Conservation (phyloP, 257 asterid genomes). For the Capsicum pubescens region DNA sequence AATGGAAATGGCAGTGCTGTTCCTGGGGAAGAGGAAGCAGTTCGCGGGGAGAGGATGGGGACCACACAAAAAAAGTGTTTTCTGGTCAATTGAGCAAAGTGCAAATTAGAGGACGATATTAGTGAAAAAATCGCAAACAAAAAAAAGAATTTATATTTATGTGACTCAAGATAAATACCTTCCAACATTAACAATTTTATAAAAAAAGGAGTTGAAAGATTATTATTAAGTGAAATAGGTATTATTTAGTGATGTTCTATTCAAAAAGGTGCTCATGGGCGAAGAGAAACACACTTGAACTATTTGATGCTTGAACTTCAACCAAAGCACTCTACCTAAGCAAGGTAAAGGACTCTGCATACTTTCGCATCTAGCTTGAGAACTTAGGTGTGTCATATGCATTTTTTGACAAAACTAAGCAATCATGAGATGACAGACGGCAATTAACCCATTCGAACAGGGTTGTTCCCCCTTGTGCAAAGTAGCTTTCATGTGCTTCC, state of each 20-base stretch:
- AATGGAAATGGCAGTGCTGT: neutral
- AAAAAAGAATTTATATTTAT: neutral
- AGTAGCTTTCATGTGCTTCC: neutral
- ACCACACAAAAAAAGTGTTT: neutral
- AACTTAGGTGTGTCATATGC: neutral
- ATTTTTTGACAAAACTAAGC: neutral
- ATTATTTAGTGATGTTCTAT: neutral
- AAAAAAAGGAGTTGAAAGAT: neutral
- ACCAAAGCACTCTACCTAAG: neutral
- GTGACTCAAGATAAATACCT: conserved; percentile 10
- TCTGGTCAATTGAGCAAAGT: neutral
- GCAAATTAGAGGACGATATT: neutral
- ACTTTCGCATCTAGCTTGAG: neutral
- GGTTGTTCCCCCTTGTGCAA: neutral
- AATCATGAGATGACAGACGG: neutral
- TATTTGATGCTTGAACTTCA: neutral
- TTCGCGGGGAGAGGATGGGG: neutral
- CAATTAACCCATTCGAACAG: neutral
- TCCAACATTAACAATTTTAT: conserved; percentile 1
- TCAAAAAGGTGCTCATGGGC: neutral
- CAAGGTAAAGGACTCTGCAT: neutral
- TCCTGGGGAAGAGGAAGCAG: neutral
- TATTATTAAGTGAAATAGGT: neutral
- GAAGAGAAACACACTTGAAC: neutral
- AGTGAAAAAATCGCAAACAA: neutral